Conservation (phyloP, 1,139 yeast genomes). For the Taphrina deformans region DNA sequence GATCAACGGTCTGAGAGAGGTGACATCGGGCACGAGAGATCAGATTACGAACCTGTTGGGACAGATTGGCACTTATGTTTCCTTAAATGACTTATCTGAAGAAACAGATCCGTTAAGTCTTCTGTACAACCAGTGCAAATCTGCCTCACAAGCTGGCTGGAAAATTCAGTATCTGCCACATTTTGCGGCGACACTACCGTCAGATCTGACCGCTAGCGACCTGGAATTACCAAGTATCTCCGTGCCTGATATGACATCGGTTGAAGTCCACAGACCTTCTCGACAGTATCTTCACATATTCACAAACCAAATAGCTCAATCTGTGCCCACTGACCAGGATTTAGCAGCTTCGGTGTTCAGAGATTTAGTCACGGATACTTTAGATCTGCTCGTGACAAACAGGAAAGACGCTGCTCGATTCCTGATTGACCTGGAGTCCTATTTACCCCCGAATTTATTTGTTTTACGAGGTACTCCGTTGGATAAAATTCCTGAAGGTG, state of each 20-base stretch:
- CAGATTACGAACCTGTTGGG: background rate
- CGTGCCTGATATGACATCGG: background rate
- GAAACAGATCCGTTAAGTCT: background rate
- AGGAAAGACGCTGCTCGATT: slow-evolving; percentile 85
- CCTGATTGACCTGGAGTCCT: slow-evolving; percentile 70
- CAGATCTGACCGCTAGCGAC: background rate
- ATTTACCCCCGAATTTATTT: slow-evolving; percentile 68
- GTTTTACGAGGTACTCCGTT: slow-evolving; percentile 82
- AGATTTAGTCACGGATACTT: slow-evolving; percentile 72
- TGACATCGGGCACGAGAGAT: background rate
- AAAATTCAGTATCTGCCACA: background rate
- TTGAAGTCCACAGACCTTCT: slow-evolving; percentile 40
- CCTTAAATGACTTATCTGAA: background rate
- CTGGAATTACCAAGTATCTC: background rate
- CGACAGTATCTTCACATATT: slow-evolving; percentile 47
- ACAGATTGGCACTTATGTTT: background rate
- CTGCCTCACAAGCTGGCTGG: background rate
- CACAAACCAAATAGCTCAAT: slow-evolving; percentile 55
- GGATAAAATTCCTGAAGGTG: slow-evolving; percentile 58
- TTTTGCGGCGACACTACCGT: background rate
- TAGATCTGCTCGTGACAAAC: slow-evolving; percentile 81
- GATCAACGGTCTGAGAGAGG: background rate
- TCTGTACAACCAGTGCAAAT: background rate
- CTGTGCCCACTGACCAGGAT: slow-evolving; percentile 68
- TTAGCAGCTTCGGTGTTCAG: slow-evolving; percentile 66